Evolutionary conservation across 2,329 filamentous ascomycete species (phyloP).

Genomic region (Claviceps pazoutovae): DNA sequence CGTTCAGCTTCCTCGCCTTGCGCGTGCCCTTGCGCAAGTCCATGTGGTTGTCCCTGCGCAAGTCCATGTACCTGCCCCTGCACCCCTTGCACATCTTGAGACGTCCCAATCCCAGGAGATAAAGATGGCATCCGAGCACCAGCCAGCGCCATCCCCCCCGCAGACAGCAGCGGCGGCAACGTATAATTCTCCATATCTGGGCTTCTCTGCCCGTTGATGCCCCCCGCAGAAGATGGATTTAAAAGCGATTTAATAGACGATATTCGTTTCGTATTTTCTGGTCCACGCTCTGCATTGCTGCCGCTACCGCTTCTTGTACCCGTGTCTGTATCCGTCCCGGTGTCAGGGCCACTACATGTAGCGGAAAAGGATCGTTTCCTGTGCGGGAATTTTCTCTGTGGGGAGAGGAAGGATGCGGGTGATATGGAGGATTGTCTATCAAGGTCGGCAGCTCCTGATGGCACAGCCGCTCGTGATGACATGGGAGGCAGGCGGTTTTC

Average conservation of each 20-base stretch:
- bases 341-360: slow-evolving; percentile 35
- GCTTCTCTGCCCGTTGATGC: slow-evolving; percentile 16
- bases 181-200: slow-evolving; percentile 25
- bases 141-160: slow-evolving; percentile 12
- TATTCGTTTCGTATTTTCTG: slow-evolving; percentile 44
- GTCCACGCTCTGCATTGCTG: slow-evolving; percentile 23
- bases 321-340: slow-evolving; percentile 14
- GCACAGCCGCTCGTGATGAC: slow-evolving; percentile 14
- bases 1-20: slow-evolving; percentile 23
- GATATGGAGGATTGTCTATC: slow-evolving; percentile 45
- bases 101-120: slow-evolving; percentile 7
- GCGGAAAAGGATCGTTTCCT: slow-evolving; percentile 56
- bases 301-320: slow-evolving; percentile 29
- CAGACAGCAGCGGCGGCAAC: slow-evolving; percentile 29
- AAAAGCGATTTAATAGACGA: slow-evolving; percentile 66
- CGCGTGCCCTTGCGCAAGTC: slow-evolving; percentile 1
- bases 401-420: slow-evolving; percentile 45
- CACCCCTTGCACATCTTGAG: slow-evolving; percentile 1
- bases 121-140: slow-evolving; percentile 13
- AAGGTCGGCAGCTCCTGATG: slow-evolving; percentile 22
- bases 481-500: slow-evolving; percentile 47
- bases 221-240: slow-evolving; percentile 36
- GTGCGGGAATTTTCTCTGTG: slow-evolving; percentile 20
- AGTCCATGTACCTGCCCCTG: not conserved
- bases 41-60: too few relatives aligned